Base-by-base conservation (phyloP, 1,284 basidiomycete species). In the Omphalotus olearius region DNA sequence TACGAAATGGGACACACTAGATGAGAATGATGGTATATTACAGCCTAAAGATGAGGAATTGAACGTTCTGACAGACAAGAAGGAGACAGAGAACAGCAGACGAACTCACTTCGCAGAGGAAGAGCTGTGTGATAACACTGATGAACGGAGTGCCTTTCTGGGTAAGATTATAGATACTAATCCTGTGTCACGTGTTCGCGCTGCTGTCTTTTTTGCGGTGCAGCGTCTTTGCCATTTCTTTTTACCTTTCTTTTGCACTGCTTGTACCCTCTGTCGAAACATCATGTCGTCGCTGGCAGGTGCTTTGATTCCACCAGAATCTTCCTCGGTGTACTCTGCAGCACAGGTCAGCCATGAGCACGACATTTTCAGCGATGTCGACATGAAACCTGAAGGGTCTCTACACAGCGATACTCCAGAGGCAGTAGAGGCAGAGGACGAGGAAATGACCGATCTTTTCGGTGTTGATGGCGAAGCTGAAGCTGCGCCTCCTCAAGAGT, bases 361-460 rank as follows among this genome's bases (percentile, higher is more conserved):
- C 60, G 52, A 56, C 51, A 26, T 57, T 44, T 54, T 61, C 40
- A 59, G 66, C 51, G 74, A 80, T 64, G 65, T 74, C 20, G 71
- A 79, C 48, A 78, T 80, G 75, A 62, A 67, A 25, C 50, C 58
- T 54, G 59, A 58, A 62, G 30, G 30, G 7, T 33, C 30, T 33
- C 30, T 13, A 33, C 30, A 33, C 30, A 33, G 30, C 13, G 30
- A 33, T 16, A 58, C 66, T 20, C 67, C 64, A 45, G 62, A 62
- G 17, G 61, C 67, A n/a, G 39, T 60, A 7, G 62, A 65, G 41
- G 65, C 66, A n/a, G 69, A 69, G 37, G 83, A 88, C 56, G 80
- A 84, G 59, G 82, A 78, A 53, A 86, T 87, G 79, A 78, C 81
- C 54, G 88, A 91, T 64, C 75, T 91, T 47, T 91, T 91, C 64